Evolutionary conservation across 2,329 filamentous ascomycete genomes (phyloP), one percentile per base, ranked within the genome.

Genomic region (Fonsecaea nubica): DNA sequence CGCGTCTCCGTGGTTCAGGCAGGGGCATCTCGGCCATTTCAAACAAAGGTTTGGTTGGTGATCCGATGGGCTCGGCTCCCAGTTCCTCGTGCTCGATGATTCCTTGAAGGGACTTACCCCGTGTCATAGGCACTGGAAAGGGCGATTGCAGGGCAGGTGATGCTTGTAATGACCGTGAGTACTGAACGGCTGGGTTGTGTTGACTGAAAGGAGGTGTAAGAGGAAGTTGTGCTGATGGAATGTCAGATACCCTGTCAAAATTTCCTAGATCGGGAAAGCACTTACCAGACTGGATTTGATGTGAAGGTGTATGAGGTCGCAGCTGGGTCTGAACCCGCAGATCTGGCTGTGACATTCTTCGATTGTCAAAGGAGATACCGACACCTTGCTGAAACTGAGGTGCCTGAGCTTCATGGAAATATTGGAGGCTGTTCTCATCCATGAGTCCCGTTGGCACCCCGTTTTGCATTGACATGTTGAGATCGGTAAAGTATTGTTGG

Each of bases 271-370:
- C 2, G 7, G 32, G 21, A 25, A 57, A 12, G 2, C 18, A 77
- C 87, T 80, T 81, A 90, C 89, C 82, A 73, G 80, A 80, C 74
- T 79, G 82, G 78, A 85, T 85, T 77, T 89, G 86, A 70, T 82
- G 84, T 70, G 83, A 83, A 64, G 89, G 90, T 64, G 89, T 92
- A 63, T 83, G 81, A 64, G 89, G 88, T 76, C 85, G 83, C 60
- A 72, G 63, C 66, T 83, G 76, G 53, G 75, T 74, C 48, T 75
- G 72, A 5, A 75, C 73, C 65, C 73, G 73, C 66, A 74, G 71
- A 65, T 78, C 78, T 64, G 77, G 78, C 70, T 80, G 79, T 69
- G 78, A 79, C 68, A 78, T 72, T 67, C 77, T 76, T 63, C 80
- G 74, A 50, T 64, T 63, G 53, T 71, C 65, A n/a, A 70, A 67